Conservation (phyloP, 1,139 yeast species). For the Zygosaccharomyces sapae region DNA sequence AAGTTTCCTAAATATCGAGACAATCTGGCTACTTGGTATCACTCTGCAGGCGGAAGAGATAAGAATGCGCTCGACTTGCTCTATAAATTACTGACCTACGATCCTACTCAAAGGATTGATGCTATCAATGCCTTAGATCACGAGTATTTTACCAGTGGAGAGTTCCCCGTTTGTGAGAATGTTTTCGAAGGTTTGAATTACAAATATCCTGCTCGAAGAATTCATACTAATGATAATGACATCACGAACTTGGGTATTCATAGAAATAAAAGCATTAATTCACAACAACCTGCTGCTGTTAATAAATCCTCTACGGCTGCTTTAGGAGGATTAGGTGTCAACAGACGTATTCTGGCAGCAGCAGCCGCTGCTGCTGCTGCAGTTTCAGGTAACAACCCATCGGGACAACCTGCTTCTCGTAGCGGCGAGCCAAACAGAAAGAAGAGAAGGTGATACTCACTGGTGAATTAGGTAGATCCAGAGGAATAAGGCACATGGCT, state of each 20-base stretch:
- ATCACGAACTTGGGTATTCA: constrained; percentile 39
- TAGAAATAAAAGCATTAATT: constrained; percentile 22
- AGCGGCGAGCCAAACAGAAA: constrained; percentile 30
- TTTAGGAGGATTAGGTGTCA: constrained; percentile 35
- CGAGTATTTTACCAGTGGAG: constrained; percentile 57
- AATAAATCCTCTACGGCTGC: constrained; percentile 26
- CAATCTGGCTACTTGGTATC: constrained; percentile 78
- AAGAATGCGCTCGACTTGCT: constrained; percentile 64
- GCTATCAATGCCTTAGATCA: constrained; percentile 74
- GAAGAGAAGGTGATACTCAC: constrained; percentile 28
- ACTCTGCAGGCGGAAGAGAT: constrained; percentile 69
- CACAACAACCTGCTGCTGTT: constrained; percentile 23
- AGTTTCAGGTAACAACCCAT: constrained; percentile 28
- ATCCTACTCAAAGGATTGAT: constrained; percentile 74
- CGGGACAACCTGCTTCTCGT: constrained; percentile 19
- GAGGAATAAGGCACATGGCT: too few species aligned
- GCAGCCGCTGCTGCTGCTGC: constrained; percentile 39
- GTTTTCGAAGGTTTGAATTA: constrained; percentile 62
- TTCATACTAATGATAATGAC: constrained; percentile 74
- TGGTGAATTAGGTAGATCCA: not conserved
- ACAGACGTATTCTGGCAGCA: constrained; percentile 36
- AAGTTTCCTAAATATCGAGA: constrained; percentile 62
- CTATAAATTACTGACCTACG: constrained; percentile 64
- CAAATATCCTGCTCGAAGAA: constrained; percentile 68
- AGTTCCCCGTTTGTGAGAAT: constrained; percentile 63